These are phyloP conservation scores for Staphylotrichum longicolle DNA, from an alignment of 495 filamentous ascomycete genomes.

Conservation along the genomic window DNA sequence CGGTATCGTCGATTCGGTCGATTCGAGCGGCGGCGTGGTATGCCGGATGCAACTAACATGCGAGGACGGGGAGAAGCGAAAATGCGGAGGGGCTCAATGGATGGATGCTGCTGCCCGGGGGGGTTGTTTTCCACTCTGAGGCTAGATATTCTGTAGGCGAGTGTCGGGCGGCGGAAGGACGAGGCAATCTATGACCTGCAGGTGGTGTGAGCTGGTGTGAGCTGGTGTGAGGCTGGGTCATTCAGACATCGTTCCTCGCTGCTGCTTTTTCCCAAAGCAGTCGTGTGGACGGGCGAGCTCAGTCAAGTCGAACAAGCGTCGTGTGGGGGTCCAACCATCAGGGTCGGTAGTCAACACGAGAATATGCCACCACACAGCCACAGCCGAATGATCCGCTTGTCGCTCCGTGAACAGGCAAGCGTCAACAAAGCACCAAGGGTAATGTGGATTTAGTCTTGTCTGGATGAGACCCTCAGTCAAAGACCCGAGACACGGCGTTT, in stretches of 20 bases:
- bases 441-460: no score
- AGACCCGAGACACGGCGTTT: not conserved
- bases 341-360: constrained; percentile 1
- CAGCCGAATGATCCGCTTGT: not conserved
- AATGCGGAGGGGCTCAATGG: not conserved
- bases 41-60: no score
- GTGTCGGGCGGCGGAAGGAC: no score
- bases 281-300: not conserved
- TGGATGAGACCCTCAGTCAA: no score
- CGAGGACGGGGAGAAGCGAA: not conserved
- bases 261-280: not conserved
- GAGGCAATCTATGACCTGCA: no score
- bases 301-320: not conserved
- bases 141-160: no score
- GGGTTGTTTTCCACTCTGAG: no score
- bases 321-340: not conserved
- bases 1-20: not conserved
- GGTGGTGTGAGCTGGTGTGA: no score
- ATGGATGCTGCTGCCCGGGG: no score
- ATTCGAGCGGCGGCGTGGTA: not conserved
- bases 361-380: constrained; percentile 4
- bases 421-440: not conserved
- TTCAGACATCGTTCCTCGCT: not conserved
- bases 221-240: no score
- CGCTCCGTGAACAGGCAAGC: not conserved